Evolutionary conservation across 2,329 filamentous ascomycete species (phyloP), one percentile per base, ranked within the genome.

Genomic region (Sclerotinia sclerotiorum): DNA sequence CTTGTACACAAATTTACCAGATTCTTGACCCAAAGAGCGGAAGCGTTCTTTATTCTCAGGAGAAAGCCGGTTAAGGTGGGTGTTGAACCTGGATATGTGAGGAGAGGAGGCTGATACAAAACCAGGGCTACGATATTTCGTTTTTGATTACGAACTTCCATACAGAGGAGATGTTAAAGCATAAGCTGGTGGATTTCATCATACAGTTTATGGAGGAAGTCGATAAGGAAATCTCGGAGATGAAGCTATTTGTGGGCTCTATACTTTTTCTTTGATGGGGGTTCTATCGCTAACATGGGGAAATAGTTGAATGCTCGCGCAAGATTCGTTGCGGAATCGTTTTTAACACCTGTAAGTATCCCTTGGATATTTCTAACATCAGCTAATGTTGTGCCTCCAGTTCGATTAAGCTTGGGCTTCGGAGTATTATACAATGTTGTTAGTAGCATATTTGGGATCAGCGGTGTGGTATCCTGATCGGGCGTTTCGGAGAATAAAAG

Each of bases 121-220:
- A 72, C 94, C 72, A 94, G 92, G 95, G 94, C 75, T 99, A 99
- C 80, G 95, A 99, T 76, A 99, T 99, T 75, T 97, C 94, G 10
- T 99, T 99, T 84, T 80, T 99, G 77, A 97, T 99, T 78, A 99
- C 95, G 58, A 99, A 99, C 82, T 96, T 95, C 84, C 95, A 99
- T 77, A 98, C 95, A 5, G 95, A 98, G 80, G 92, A 96, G 79
- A 97, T 99, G 93, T 81, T 98, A 79, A 98, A 98, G 84, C 94
- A 99, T 80, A 98, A 99, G 84, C 85, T 99, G 74, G 96, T 99
- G 46, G 95, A 99, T 80, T 99, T 99, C 77, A 97, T 99, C 74
- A 97, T 99, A 73, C 90, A 98, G 78, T 99, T 99, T 78, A 98
- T 99, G 94, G 94, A 99, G 81, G 95, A 99, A 80, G 96, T 99